A percentile compares a stretch with the other conserved stretches of the same genome.
Conservation (phyloP, 768 basidiomycete genomes). For the Auricularia auricula-judae region DNA sequence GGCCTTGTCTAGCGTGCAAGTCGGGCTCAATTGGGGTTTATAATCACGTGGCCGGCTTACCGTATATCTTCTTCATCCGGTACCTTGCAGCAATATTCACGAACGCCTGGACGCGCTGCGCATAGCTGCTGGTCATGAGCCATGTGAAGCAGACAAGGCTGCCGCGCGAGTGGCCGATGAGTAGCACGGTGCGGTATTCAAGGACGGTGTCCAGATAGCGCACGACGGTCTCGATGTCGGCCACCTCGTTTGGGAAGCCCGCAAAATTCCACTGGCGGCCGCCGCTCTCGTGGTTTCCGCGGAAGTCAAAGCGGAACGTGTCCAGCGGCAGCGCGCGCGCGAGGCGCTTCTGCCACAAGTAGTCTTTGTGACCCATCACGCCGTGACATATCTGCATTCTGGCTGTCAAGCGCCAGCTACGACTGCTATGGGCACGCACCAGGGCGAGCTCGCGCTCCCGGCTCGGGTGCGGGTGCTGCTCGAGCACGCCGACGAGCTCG, state of each 20-base stretch:
- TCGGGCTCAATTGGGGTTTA: no score
- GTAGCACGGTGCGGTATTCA: slow-evolving; percentile 57
- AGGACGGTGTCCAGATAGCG: slow-evolving; percentile 44
- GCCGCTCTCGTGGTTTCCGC: slow-evolving; percentile 68
- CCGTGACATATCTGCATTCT: slow-evolving; percentile 61
- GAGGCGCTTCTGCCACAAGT: slow-evolving; percentile 67
- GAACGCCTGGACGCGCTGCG: slow-evolving; percentile 42
- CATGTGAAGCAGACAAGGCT: slow-evolving; percentile 57
- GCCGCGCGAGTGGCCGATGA: slow-evolving; percentile 74
- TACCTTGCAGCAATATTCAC: slow-evolving; percentile 73
- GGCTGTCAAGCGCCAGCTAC: background rate
- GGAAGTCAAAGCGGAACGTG: slow-evolving; percentile 81
- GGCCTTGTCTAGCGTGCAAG: background rate
- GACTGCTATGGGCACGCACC: slow-evolving; percentile 28
- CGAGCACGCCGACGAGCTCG: slow-evolving; percentile 46
- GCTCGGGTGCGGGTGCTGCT: slow-evolving; percentile 47
- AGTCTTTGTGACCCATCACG: slow-evolving; percentile 78
- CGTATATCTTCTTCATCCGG: slow-evolving; percentile 40
- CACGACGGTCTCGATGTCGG: slow-evolving; percentile 57
- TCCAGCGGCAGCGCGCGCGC: slow-evolving; percentile 56
- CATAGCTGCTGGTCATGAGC: slow-evolving; percentile 54
- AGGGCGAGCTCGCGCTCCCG: slow-evolving; percentile 52
- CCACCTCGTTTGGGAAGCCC: slow-evolving; percentile 46
- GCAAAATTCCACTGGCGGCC: slow-evolving; percentile 50
- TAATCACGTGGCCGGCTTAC: background rate